Percentiles rank a stretch among this genome's conserved stretches.
These are phyloP conservation scores for Solanum sitiens DNA, from an alignment of 257 asterid species.

Conservation along the genomic window DNA sequence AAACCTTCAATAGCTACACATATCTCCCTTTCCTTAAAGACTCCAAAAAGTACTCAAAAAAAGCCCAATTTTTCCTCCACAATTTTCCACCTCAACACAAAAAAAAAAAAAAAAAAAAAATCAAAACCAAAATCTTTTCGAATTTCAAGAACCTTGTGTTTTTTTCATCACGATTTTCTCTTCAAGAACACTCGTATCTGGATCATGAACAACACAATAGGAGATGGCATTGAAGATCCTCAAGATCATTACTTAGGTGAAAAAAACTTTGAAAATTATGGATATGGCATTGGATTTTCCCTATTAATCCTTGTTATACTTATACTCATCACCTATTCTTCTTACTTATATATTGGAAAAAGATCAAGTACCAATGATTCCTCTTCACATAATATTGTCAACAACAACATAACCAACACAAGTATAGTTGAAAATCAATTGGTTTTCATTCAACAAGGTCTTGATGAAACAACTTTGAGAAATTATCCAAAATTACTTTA, in stretches of 20 bases:
- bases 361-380: not conserved
- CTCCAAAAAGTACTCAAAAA: not conserved
- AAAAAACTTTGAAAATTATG: conserved; percentile 7
- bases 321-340: conserved; percentile 22
- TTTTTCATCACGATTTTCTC: not conserved
- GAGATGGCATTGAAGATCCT: not conserved
- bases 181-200: not conserved
- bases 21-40: not conserved
- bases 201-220: not conserved
- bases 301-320: conserved; percentile 12
- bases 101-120: no score
- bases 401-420: not conserved
- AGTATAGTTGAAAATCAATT: not conserved
- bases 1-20: not conserved
- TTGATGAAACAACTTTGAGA: conserved; percentile 24
- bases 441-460: conserved; percentile 1
- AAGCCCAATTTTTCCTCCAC: not conserved
- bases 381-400: not conserved
- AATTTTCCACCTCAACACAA: not conserved
- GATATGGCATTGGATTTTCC: conserved; percentile 27
- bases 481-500: conserved; percentile 30
- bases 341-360: conserved; percentile 14
- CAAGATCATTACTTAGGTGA: not conserved
- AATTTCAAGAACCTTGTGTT: not conserved
- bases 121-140: no score